These are phyloP conservation scores for Mucor circinelloides DNA, from an alignment of 371 early-diverging fungal genomes.

Conservation along the genomic window DNA sequence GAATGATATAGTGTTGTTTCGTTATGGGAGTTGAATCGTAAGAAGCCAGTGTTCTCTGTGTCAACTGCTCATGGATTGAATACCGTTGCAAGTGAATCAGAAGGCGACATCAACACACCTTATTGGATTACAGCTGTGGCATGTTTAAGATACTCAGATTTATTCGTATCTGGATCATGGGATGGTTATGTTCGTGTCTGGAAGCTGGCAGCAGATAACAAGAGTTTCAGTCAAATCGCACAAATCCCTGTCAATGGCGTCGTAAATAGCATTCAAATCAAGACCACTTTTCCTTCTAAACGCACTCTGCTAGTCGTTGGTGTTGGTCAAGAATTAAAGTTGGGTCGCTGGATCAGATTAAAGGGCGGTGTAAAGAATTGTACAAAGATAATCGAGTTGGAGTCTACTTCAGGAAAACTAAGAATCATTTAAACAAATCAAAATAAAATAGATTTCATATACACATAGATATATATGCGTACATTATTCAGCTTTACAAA, in stretches of 20 bases:
- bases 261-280: conserved; percentile 57
- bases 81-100: conserved; percentile 38
- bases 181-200: conserved; percentile 90
- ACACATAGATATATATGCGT: not conserved
- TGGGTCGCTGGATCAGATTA: conserved; percentile 90
- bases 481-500: too few relatives aligned
- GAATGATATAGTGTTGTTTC: conserved; percentile 56
- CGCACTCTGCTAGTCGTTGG: conserved; percentile 72
- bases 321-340: conserved; percentile 84
- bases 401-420: conserved; percentile 8
- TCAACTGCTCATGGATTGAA: conserved; percentile 80
- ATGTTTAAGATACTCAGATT: conserved; percentile 79
- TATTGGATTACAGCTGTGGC: conserved; percentile 89
- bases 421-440: conserved; percentile 12
- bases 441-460: not conserved
- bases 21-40: conserved; percentile 87
- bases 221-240: conserved; percentile 63
- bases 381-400: conserved; percentile 57
- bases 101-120: conserved; percentile 55
- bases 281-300: conserved; percentile 50
- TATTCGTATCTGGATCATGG: conserved; percentile 91
- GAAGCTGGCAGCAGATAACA: conserved; percentile 76
- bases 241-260: conserved; percentile 61
- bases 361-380: conserved; percentile 70
- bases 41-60: conserved; percentile 86